Base-by-base conservation (phyloP, 495 filamentous ascomycete species). In the Aspergillus kassunensis region DNA sequence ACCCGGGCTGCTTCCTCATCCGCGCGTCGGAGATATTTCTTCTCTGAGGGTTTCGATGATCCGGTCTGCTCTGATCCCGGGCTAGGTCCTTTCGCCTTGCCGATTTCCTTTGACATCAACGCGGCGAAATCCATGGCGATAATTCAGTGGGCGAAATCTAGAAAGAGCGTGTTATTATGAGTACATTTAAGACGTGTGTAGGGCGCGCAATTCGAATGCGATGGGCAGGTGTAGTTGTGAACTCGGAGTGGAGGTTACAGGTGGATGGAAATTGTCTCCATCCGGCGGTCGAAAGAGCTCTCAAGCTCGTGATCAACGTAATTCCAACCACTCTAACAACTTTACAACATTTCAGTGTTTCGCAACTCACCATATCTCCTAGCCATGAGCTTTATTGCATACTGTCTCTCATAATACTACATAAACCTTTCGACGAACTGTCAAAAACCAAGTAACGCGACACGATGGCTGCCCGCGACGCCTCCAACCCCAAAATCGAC, bases 91-190 rank as follows among this genome's bases (percentile, higher is more conserved):
- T 87, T 88, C 55, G 82, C 74, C 65, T 95, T 90, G 59, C 87
- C 80, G 66, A 97, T 95, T 67, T 95, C 88, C 52, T 86, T 83
- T 59, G 87, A 82, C 88, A 98, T 92, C 34, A 98, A 76, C 9
- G 89, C 78, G 41, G 89, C 90, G 77, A 98, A 97, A 68, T 98
- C 91, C 93, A 98, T 98, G 62, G 21, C 73, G 62, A 63, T 51
- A 34, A n/a, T n/a, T n/a, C n/a, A n/a, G n/a, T n/a, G n/a, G n/a
- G n/a, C n/a, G n/a, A n/a, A n/a, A n/a, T n/a, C n/a, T 21, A n/a
- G 13, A 35, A 19, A 20, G 25, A 27, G 18, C 11, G 21, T n/a
- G 23, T 12, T 33, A 33, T 33, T 10, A 6, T 4, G 11, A 18
- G 36, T 40, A 23, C 6, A 44, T 29, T 30, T 8, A 25, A 27